Conservation (phyloP, 139 green algal species). For the Trebouxia sp. region DNA sequence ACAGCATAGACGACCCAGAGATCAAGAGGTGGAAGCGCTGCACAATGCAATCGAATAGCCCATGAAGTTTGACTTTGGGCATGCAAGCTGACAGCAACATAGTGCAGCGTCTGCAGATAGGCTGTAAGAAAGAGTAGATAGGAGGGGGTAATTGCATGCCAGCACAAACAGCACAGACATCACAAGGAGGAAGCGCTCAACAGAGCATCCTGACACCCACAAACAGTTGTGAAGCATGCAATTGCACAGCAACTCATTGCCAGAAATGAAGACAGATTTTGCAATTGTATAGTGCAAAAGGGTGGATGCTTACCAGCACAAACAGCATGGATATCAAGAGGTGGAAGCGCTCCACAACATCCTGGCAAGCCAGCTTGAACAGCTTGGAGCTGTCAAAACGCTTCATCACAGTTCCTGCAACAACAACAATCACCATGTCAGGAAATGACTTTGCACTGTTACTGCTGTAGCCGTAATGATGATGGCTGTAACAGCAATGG, state of each 20-base stretch:
- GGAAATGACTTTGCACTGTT: too few species aligned
- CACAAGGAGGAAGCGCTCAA: too few species aligned
- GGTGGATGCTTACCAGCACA: constrained; percentile 53
- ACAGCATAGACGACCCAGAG: constrained; percentile 76
- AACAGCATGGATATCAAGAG: constrained; percentile 77
- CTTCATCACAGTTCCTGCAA: constrained; percentile 71
- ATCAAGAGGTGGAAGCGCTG: constrained; percentile 85
- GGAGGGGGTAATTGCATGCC: too few species aligned
- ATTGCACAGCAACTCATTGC: not conserved
- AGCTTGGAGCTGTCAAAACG: constrained; percentile 67
- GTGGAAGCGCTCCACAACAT: constrained; percentile 90
- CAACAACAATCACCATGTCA: not conserved
- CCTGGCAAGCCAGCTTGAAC: constrained; percentile 64
- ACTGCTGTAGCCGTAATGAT: too few species aligned
- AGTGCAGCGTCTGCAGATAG: too few species aligned
- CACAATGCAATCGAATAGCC: too few species aligned
- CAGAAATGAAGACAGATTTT: not conserved
- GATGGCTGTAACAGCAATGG: too few species aligned
- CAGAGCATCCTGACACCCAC: not conserved
- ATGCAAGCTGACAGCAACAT: too few species aligned
- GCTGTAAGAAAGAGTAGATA: too few species aligned
- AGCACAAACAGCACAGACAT: too few species aligned
- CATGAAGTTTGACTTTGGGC: too few species aligned
- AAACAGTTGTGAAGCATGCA: not conserved
- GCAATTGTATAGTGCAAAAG: too few species aligned